Evolutionary conservation across 2,329 filamentous ascomycete genomes (phyloP).

Genomic region (Fusarium chaquense): DNA sequence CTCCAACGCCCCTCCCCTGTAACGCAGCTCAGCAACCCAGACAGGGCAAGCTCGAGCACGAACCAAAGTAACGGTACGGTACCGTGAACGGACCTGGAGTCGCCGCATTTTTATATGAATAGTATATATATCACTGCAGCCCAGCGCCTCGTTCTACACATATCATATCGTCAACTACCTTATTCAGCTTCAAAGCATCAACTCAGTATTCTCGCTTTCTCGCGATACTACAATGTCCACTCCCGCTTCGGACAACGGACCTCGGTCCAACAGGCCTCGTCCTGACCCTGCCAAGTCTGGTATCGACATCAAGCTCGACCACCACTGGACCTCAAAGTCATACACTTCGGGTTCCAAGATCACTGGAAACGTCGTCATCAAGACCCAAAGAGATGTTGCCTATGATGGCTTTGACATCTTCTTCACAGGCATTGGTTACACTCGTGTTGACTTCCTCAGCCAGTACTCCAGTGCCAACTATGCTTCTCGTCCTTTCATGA

Average conservation of each 20-base stretch:
- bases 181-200: slow-evolving; percentile 34
- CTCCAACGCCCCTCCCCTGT: slow-evolving; percentile 34
- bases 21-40: slow-evolving; percentile 37
- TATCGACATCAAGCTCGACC: slow-evolving; percentile 63
- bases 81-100: slow-evolving; percentile 23
- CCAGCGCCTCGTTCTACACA: slow-evolving; percentile 19
- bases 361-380: slow-evolving; percentile 62
- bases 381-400: slow-evolving; percentile 57
- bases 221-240: slow-evolving; percentile 44
- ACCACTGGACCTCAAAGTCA: slow-evolving; percentile 66
- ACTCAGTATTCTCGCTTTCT: slow-evolving; percentile 21
- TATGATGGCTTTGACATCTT: slow-evolving; percentile 67
- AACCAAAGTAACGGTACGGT: slow-evolving; percentile 44
- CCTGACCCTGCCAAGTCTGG: slow-evolving; percentile 47
- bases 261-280: slow-evolving; percentile 34
- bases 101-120: slow-evolving; percentile 36
- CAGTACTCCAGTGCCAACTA: slow-evolving; percentile 61
- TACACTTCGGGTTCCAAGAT: slow-evolving; percentile 68
- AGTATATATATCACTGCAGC: slow-evolving; percentile 43
- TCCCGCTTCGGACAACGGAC: slow-evolving; percentile 42
- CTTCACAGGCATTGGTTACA: slow-evolving; percentile 64
- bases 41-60: slow-evolving; percentile 36
- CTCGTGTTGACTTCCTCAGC: slow-evolving; percentile 64
- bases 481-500: slow-evolving; percentile 66
- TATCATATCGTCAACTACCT: slow-evolving; percentile 30